Base-by-base conservation (phyloP, 148 eudicot genomes). In the Amaranthus hypochondriacus region DNA sequence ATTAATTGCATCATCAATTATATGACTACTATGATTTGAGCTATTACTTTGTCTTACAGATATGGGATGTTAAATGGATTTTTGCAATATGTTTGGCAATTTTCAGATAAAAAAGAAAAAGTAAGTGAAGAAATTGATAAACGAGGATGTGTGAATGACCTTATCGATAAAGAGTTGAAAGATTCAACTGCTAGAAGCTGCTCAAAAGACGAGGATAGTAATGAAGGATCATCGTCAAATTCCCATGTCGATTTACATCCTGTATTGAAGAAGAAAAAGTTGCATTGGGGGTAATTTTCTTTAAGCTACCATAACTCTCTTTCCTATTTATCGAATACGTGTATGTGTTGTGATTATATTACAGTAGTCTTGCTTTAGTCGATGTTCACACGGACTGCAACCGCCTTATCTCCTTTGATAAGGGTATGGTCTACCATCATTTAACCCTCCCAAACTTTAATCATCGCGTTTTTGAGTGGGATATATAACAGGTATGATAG, bases 261-360 rank as follows among this genome's bases (percentile, higher is more conserved):
- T 79, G 83, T 49, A n/a, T 58, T 81, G 75, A 83, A 69, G 81
- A 88, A 81, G 64, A 82, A 75, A 78, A 91, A 89, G 83, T 75
- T 89, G 76, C 84, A 84, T 50, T 89, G 92, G 93, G 93, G 93
- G 93, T 89, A 87, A 61, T 47, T 28, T 28, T 28, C 39, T 28
- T 28, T 28, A 28, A 28, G 39, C 39, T 28, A 2, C 39, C 39
- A 28, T 28, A 28, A 28, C 39, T 28, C 2, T 28, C 39, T 28
- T 28, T 28, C 39, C 39, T 28, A 2, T 28, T 28, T 28, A 28
- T 28, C 2, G 39, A 28, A 28, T 28, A 28, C 2, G 39, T 28
- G 39, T 3, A 46, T 13, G 12, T 43, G 0, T 7, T 10, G 2
- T 44, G 14, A 12, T 52, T 48, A 15, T 18, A 3, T 46, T 7